Evolutionary conservation across 2,329 filamentous ascomycete genomes (phyloP).

Genomic region (Ophiostoma quercus): DNA sequence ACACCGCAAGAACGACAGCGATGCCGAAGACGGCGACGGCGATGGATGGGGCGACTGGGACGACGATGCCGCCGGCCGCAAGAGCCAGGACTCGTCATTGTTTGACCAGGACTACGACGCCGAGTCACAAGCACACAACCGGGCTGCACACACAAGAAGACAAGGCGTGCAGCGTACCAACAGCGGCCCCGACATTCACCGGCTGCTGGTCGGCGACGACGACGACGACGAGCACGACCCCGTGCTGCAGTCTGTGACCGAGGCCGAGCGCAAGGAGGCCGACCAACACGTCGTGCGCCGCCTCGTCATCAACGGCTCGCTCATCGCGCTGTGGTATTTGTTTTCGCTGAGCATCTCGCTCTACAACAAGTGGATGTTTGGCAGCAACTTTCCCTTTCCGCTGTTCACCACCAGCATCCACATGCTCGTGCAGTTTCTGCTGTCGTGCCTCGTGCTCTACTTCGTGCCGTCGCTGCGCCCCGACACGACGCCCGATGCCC

Average conservation of each 20-base stretch:
- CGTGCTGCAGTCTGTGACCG: constrained; percentile 44
- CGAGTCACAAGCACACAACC: neutral
- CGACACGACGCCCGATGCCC: constrained; percentile 41
- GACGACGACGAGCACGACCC: constrained; percentile 11
- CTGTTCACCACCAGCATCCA: constrained; percentile 93
- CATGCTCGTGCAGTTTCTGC: constrained; percentile 88
- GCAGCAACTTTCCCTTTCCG: constrained; percentile 85
- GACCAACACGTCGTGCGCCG: constrained; percentile 67
- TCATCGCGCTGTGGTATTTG: constrained; percentile 82
- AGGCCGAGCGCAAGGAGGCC: constrained; percentile 68
- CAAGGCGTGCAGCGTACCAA: constrained; percentile 45
- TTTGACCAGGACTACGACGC: constrained; percentile 51
- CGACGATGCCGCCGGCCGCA: constrained; percentile 58
- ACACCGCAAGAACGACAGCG: constrained; percentile 41
- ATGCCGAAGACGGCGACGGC: constrained; percentile 46
- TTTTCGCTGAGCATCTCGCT: constrained; percentile 92
- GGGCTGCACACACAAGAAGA: constrained; percentile 88
- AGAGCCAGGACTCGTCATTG: neutral
- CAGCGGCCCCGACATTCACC: constrained; percentile 9
- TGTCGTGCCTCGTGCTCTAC: constrained; percentile 73
- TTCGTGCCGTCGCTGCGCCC: constrained; percentile 75
- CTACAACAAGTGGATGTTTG: constrained; percentile 99
- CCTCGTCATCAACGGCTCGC: constrained; percentile 65
- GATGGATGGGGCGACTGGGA: constrained; percentile 78
- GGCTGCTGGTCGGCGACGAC: constrained; percentile 11